Base-by-base conservation (phyloP, 1,284 basidiomycete genomes). In the Cutaneotrichosporon curvatum region DNA sequence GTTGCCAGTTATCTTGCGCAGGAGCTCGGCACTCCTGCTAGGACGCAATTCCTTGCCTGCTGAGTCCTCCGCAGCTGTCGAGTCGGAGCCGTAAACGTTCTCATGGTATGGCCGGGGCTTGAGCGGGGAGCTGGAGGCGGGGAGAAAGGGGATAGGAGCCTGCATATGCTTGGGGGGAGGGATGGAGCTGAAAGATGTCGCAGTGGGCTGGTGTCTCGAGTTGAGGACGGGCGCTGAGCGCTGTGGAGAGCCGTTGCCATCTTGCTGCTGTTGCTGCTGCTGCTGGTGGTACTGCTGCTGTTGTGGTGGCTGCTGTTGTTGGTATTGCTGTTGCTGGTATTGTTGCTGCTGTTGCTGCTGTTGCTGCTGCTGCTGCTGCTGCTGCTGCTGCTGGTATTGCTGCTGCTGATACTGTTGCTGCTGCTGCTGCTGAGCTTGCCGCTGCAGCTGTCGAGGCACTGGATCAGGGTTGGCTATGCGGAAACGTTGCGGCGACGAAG, bases 21-120 rank as follows among this genome's bases (percentile, higher is more conserved):
- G 32, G 25, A 50, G 30, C 44, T 50, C 48, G 23, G 40, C 34
- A 31, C 44, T 46, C 44, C 30, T 46, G 16, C 40, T 43, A 10
- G 41, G 40, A n/a, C 40, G 31, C 22, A 50, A 18, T 7, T 32
- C 22, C 12, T 12, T 12, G 8, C 12, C 25, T 28, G 25, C 25
- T 28, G 25, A 7, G 25, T 28, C 25, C n/a, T 7, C 25, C 25
- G 25, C 25, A 12, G n/a, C n/a, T n/a, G n/a, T n/a, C 25, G 16
- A 16, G 7, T 31, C 15, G 12, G 36, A 11, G 12, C 7, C 22
- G 32, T 43, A 35, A 2, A 18, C 21, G 37, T 35, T 40, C n/a
- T 38, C 22, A n/a, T 14, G 25, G 25, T 43, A 22, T 19, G 18
- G 10, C 18, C 34, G 45, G 20, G 41, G 34, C 36, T 33, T 37